A percentile compares a stretch with the other conserved stretches of the same genome.
phyloP scores from a whole-genome alignment of 805 yeast species.

The Candida suzukii region DNA sequence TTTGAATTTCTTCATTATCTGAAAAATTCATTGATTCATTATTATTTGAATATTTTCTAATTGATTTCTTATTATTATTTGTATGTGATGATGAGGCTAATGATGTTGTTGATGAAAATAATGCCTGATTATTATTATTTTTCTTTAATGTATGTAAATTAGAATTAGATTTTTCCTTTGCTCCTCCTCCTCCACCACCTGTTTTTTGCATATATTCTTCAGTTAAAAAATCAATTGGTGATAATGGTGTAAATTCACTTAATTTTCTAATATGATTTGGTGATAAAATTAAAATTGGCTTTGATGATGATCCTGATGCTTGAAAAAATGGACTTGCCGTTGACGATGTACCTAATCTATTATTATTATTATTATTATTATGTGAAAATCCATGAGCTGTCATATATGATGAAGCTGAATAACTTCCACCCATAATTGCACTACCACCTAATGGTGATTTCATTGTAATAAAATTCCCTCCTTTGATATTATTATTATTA shows the following conservation, averaged over 20 bases:
- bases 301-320: background rate
- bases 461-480: too few relatives aligned
- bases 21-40: background rate
- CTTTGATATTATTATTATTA: too few relatives aligned
- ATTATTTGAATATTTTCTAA: background rate
- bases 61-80: background rate
- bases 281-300: slow-evolving; percentile 15
- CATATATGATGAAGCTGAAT: slow-evolving; percentile 1
- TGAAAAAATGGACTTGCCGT: background rate
- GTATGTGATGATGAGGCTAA: background rate
- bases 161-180: background rate
- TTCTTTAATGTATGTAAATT: background rate
- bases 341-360: background rate
- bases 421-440: background rate
- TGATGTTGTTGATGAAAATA: background rate
- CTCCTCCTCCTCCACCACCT: background rate
- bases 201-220: slow-evolving; percentile 17
- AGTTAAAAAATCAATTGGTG: slow-evolving; percentile 28
- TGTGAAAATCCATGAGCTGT: too few relatives aligned
- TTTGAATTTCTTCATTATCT: background rate
- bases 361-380: too few relatives aligned
- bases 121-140: too few relatives aligned
- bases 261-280: slow-evolving; percentile 24
- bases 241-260: slow-evolving; percentile 26
- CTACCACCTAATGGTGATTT: background rate